Evolutionary conservation across 2,329 filamentous ascomycete species (phyloP).

Genomic region (Podosphaera leucotricha): DNA sequence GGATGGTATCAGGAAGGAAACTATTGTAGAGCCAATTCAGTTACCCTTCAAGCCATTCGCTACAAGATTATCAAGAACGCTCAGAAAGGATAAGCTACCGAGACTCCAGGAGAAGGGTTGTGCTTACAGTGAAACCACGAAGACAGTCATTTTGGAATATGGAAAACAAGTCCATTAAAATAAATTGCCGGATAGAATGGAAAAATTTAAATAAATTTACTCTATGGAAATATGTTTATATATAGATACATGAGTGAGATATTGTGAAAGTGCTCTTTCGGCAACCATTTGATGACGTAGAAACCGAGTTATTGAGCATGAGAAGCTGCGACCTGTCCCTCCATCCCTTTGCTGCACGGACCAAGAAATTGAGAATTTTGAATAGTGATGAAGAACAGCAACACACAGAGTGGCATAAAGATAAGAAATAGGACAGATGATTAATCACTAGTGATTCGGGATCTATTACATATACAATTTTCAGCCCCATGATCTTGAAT

Average conservation of each 20-base stretch:
- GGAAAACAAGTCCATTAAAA: background rate
- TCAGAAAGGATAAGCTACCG: background rate
- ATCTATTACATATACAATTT: no score
- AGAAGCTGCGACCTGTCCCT: background rate
- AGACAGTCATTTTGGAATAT: conserved; percentile 27
- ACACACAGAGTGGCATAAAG: no score
- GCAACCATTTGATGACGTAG: background rate
- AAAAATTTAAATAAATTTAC: background rate
- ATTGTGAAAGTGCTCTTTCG: background rate
- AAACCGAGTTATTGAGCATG: background rate
- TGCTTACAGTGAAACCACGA: conserved; percentile 34
- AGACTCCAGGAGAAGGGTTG: background rate
- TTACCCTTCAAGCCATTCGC: background rate
- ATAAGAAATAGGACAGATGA: no score
- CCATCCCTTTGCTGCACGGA: background rate
- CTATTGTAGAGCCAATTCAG: conserved; percentile 22
- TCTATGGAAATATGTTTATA: background rate
- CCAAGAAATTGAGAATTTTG: background rate
- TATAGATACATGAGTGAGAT: background rate
- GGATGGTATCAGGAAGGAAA: conserved; percentile 77
- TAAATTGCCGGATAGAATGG: background rate
- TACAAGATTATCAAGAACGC: conserved; percentile 1
- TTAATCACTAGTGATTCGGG: no score
- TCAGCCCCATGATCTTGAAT: no score
- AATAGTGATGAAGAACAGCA: no score